Evolutionary conservation across 2,329 filamentous ascomycete genomes (phyloP).

Genomic region (Colletotrichum salicis): DNA sequence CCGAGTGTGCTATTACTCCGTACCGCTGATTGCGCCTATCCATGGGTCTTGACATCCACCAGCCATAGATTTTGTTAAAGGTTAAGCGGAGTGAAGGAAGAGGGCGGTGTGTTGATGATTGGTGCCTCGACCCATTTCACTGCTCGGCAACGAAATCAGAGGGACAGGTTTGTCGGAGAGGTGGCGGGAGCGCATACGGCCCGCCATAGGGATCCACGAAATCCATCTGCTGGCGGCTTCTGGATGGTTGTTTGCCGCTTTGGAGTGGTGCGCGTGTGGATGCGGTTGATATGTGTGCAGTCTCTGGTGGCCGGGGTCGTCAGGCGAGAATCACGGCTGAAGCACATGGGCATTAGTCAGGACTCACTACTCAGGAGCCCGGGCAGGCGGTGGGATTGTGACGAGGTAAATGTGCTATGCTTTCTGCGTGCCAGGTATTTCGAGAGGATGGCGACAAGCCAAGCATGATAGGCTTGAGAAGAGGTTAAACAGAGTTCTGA

Average conservation of each 20-base stretch:
- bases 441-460: neutral
- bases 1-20: neutral
- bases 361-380: neutral
- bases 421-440: neutral
- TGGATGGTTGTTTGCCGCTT: conserved; percentile 1
- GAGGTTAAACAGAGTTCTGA: neutral
- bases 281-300: conserved; percentile 12
- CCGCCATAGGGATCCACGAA: conserved; percentile 20
- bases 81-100: conserved; percentile 1
- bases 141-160: neutral
- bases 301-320: conserved; percentile 23
- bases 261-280: conserved; percentile 10
- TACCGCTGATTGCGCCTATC: neutral
- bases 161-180: conserved; percentile 11
- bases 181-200: conserved; percentile 25
- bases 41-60: too few relatives aligned
- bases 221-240: conserved; percentile 7
- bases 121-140: neutral
- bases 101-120: conserved; percentile 26
- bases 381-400: conserved; percentile 2
- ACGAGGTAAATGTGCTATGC: conserved; percentile 6
- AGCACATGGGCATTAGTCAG: conserved; percentile 11
- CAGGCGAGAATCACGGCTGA: conserved; percentile 18
- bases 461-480: neutral
- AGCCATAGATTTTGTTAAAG: too few relatives aligned